phyloP scores from a whole-genome alignment of 202 grass and related monocot species.

The Schoenoplectus triqueter region DNA sequence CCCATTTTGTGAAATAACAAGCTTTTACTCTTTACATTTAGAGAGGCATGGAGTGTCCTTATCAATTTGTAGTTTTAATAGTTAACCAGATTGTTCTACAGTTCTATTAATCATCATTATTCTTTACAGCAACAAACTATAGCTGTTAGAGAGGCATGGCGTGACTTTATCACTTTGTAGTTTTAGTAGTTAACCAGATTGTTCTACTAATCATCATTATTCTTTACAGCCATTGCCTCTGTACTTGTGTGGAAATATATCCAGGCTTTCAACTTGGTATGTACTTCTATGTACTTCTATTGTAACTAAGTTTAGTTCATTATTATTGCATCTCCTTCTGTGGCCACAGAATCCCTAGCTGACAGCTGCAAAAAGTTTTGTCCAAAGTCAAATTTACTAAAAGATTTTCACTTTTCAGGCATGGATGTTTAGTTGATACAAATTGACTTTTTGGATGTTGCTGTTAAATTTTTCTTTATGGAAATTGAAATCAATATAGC shows the following conservation, averaged over 20 bases:
- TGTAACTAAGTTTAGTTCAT: too few species aligned
- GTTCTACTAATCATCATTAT: slow-evolving; percentile 7
- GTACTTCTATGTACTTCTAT: slow-evolving; percentile 19
- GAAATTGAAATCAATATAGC: slow-evolving; percentile 1
- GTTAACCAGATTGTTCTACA: too few species aligned
- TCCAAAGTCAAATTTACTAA: background rate
- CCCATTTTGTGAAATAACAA: too few species aligned
- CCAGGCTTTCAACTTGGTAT: slow-evolving; percentile 42
- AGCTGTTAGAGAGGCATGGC: background rate
- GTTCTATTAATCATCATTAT: too few species aligned
- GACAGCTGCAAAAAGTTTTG: background rate
- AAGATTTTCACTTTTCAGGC: too few species aligned
- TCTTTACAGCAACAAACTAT: background rate
- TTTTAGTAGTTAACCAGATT: slow-evolving; percentile 9
- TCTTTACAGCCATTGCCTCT: slow-evolving; percentile 46
- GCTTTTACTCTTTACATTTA: too few species aligned
- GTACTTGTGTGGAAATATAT: slow-evolving; percentile 43
- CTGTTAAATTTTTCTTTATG: background rate
- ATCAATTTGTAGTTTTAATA: too few species aligned
- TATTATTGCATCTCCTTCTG: too few species aligned
- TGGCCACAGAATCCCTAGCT: background rate
- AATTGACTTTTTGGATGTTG: background rate
- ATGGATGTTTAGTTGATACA: background rate
- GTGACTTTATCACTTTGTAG: background rate
- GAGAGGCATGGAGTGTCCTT: too few species aligned